Evolutionary conservation across 2,329 filamentous ascomycete genomes (phyloP), one percentile per base, ranked within the genome.

Genomic region (Hypoxylon sp.): DNA sequence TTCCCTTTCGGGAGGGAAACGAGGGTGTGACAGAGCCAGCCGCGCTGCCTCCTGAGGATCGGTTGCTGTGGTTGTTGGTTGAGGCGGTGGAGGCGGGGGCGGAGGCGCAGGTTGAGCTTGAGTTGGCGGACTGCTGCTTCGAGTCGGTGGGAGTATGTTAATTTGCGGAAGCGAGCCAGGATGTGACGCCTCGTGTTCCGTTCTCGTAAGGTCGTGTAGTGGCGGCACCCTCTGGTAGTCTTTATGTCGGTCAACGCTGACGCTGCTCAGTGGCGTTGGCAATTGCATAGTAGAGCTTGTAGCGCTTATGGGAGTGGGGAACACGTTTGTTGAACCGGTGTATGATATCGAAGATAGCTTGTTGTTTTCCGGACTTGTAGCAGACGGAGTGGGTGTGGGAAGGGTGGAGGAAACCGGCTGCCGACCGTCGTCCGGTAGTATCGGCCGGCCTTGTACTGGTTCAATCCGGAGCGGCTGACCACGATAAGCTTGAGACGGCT

Each of bases 241-340:
- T 74, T 88, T 88, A 68, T 84, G 80, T 64, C 75, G 83, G 80
- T 71, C 75, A 41, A 75, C 68, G 48, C 67, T 72, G 55, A 75
- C 67, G 48, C 67, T 71, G 55, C 68, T 76, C 41, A 68, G 56
- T 25, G 75, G 76, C 76, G 62, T 79, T 74, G 73, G 76, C 17
- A 77, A 73, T 75, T 72, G 76, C 76, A 68, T 73, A 65, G 61
- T 72, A 14, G 72, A 73, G 43, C 74, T 75, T 52, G 75, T 84
- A 46, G 89, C 89, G 76, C 87, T 90, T 73, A 90, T 83, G 9
- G 89, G 89, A 14, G 89, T 91, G 28, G 87, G 87, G 65, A 89
- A 89, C 23, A 85, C 82, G 75, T 86, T 89, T 55, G 82, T 83
- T 4, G 85, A 75, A 63, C 77, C 80, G 13, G 83, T 82, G 74